Base-by-base conservation (phyloP, 441 rosid genomes). In the Jatropha multifida region DNA sequence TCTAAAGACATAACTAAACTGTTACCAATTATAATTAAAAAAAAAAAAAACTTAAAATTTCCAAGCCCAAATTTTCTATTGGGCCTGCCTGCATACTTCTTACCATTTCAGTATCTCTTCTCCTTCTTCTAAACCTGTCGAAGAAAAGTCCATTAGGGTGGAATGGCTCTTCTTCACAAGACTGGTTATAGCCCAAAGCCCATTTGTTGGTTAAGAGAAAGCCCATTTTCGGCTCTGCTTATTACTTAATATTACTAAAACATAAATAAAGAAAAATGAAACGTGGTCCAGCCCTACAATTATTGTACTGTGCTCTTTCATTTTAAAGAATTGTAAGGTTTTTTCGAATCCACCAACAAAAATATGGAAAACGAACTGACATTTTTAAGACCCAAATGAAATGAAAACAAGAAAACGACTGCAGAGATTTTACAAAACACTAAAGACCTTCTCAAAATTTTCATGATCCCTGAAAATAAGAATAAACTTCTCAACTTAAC, bases 271-370 rank as follows among this genome's bases (percentile, higher is more conserved):
- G 18, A 15, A 0, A 51, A 51, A 51, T 4, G 4, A n/a, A 18
- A 58, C 2, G 74, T 56, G 74, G 74, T 56, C 74, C 74, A 71
- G 52, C 12, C 5, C 48, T 40, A 58, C 54, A 20, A 56, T 71
- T 58, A 20, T 71, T 58, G 66, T 32, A 71, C 66, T 42, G 55
- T 42, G 8, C 14, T 37, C 26, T 46, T 44, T 72, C 27, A 7
- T 60, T 59, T 60, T 59, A 44, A 26, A 26, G 23, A 46, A 26
- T 27, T 72, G 46, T 14, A 7, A 63, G 65, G 18, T 72, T 42
- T 41, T 42, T 15, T 8, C 1, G 32, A 7, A 10, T 17, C 6
- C 20, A 17, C 14, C 7, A 65, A 8, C 42, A 65, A 42, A 7
- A 41, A 42, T 38, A 42, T 40, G 6, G 51, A 42, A 65, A 15